A percentile compares a stretch with the other conserved stretches of the same genome.
Evolutionary conservation across 2,329 filamentous ascomycete genomes (phyloP).

Genomic region (Venturia carpophila): DNA sequence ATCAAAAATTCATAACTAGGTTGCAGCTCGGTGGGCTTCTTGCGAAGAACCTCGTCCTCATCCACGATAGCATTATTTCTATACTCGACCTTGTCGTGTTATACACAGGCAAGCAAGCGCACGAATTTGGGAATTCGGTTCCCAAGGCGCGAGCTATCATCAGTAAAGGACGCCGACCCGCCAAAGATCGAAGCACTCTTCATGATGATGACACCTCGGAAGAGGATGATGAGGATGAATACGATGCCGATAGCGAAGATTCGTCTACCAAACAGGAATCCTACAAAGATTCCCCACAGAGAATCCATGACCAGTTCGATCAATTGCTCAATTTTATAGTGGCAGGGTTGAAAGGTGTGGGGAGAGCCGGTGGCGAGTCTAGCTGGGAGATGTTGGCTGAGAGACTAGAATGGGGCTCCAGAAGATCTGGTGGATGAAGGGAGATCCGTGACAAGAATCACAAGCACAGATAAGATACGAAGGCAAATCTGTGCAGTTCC

Average conservation of each 20-base stretch:
- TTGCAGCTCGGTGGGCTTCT: conserved; percentile 64
- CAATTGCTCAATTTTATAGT: conserved; percentile 61
- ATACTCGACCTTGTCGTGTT: conserved; percentile 67
- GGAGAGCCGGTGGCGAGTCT: conserved; percentile 62
- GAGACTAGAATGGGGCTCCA: conserved; percentile 53
- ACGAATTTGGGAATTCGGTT: conserved; percentile 27
- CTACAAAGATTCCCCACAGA: conserved; percentile 47
- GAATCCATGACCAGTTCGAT: conserved; percentile 56
- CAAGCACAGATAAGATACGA: background rate
- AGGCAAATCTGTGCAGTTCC: background rate
- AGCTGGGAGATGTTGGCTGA: conserved; percentile 79
- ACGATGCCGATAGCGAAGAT: conserved; percentile 19
- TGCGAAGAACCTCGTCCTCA: conserved; percentile 57
- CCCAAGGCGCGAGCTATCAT: conserved; percentile 29
- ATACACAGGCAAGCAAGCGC: conserved; percentile 48
- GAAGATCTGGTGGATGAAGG: background rate
- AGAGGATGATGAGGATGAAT: conserved; percentile 14
- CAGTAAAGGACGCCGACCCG: background rate
- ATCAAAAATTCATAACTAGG: conserved; percentile 54
- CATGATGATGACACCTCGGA: background rate
- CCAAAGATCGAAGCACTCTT: background rate
- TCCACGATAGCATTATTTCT: conserved; percentile 65
- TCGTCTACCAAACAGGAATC: conserved; percentile 25
- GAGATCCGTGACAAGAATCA: background rate
- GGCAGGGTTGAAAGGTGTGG: conserved; percentile 65